Evolutionary conservation across 176 grass and related monocot genomes (phyloP), one percentile per base, ranked within the genome.

Genomic region (Cymbopogon citratus): DNA sequence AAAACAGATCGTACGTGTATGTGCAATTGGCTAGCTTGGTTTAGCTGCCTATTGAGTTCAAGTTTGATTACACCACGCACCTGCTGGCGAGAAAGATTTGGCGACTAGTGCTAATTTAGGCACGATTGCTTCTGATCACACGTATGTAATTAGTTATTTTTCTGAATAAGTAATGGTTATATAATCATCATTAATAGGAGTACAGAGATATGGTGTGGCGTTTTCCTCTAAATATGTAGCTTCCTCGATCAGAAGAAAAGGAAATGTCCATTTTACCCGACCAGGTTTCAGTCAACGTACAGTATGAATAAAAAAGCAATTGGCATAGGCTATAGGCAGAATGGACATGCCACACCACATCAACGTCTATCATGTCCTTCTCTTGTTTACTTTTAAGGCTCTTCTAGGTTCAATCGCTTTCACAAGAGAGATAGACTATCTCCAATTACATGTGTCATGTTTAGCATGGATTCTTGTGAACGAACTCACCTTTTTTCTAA

Each of bases 401-500:
- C 79, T 59, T 90, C 68, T 33, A 79, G 79, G 84, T 69, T 69
- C 78, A 29, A 45, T 81, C 49, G 14, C 10, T 74, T 81, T 79
- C 74, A 59, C 29, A 3, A 1, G 27, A 39, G 18, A 21, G 11
- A 12, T 1, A 54, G 27, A 9, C 12, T 3, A 27, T 23, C 66
- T 68, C 59, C 60, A 75, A 35, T 39, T 66, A 75, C 84, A 79
- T 86, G 40, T 90, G 80, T 86, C 79, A 45, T 79, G 46, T 41
- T 79, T 48, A 54, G 9, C 26, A 86, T n/a, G 80, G 62, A 41
- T 0, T 16, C 84, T 43, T 79, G 88, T 86, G 80, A 86, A 52
- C 21, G 31, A 33, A 14, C 34, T 4, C 24, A 28, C 5, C 25
- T 28, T 26, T 49, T 63, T 73, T 66, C 68, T 66, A 36, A 73